Evolutionary conservation across 441 rosid species (phyloP).

Genomic region (Manihot esculenta): DNA sequence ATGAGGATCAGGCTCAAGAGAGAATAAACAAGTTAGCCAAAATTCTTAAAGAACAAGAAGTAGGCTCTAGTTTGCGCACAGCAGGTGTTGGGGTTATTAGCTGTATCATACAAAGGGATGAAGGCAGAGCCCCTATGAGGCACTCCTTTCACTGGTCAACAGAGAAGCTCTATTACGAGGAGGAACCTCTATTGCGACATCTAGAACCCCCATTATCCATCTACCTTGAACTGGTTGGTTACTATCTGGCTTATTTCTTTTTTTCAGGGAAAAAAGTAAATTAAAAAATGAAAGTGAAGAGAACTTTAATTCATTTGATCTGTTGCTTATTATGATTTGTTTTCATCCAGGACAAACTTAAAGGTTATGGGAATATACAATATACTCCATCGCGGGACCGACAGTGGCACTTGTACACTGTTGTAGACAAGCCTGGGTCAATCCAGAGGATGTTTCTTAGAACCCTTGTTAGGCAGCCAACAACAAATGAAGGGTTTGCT

Average conservation of each 20-base stretch:
- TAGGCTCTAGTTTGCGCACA: slow-evolving; percentile 65
- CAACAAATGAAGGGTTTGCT: slow-evolving; percentile 60
- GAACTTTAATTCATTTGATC: slow-evolving; percentile 12
- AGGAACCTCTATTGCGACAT: slow-evolving; percentile 95
- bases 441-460: slow-evolving; percentile 94
- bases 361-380: slow-evolving; percentile 71
- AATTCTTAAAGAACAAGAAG: slow-evolving; percentile 86
- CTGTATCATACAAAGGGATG: slow-evolving; percentile 98
- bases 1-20: slow-evolving; percentile 99
- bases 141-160: slow-evolving; percentile 95
- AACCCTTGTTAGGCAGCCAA: slow-evolving; percentile 91
- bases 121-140: slow-evolving; percentile 97
- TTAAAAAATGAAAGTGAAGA: background rate
- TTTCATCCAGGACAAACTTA: slow-evolving; percentile 85
- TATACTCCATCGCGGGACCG: slow-evolving; percentile 87
- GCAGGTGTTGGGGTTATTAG: slow-evolving; percentile 95
- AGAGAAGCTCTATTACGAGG: slow-evolving; percentile 75
- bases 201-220: slow-evolving; percentile 97
- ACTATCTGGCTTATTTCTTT: slow-evolving; percentile 9
- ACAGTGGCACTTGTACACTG: slow-evolving; percentile 95
- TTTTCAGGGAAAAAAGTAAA: background rate
- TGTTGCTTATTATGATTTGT: slow-evolving; percentile 21
- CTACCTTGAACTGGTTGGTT: slow-evolving; percentile 91
- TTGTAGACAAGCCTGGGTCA: slow-evolving; percentile 77
- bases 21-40: slow-evolving; percentile 89